Conservation (phyloP, 148 eudicot species). For the Arbutus unedo region DNA sequence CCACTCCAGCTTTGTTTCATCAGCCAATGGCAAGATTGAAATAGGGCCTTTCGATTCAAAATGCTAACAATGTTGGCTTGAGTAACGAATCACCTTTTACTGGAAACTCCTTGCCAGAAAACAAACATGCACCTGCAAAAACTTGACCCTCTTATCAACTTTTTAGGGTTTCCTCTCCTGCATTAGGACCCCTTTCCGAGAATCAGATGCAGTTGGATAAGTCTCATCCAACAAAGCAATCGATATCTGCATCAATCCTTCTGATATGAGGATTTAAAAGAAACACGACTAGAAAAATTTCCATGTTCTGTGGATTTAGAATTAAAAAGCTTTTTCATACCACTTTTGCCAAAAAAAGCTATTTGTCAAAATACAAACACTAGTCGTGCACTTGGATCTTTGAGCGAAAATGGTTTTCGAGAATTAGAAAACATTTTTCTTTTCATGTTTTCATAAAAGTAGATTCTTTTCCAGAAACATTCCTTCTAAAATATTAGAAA, state of each 20-base stretch:
- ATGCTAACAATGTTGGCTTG: not conserved
- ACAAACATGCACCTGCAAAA: not conserved
- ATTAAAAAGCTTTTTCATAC: no score
- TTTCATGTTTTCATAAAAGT: not conserved
- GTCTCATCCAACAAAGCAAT: not conserved
- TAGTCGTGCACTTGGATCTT: not conserved
- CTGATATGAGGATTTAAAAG: not conserved
- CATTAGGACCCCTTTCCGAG: not conserved
- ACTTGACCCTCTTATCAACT: not conserved
- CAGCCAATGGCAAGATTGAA: not conserved
- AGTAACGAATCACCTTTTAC: not conserved
- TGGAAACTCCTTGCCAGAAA: not conserved
- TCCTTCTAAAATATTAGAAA: not conserved
- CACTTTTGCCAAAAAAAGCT: no score
- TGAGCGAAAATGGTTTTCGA: not conserved
- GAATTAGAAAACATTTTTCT: not conserved
- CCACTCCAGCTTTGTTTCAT: not conserved
- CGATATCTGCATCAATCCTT: not conserved
- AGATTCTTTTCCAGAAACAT: not conserved
- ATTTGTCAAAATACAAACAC: not conserved
- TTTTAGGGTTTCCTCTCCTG: not conserved
- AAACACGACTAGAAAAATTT: not conserved
- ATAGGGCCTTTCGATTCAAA: not conserved
- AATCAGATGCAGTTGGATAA: not conserved
- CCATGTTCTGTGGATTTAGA: no score